Evolutionary conservation across 768 basidiomycete species (phyloP).

Genomic region (Leccinum broughii): DNA sequence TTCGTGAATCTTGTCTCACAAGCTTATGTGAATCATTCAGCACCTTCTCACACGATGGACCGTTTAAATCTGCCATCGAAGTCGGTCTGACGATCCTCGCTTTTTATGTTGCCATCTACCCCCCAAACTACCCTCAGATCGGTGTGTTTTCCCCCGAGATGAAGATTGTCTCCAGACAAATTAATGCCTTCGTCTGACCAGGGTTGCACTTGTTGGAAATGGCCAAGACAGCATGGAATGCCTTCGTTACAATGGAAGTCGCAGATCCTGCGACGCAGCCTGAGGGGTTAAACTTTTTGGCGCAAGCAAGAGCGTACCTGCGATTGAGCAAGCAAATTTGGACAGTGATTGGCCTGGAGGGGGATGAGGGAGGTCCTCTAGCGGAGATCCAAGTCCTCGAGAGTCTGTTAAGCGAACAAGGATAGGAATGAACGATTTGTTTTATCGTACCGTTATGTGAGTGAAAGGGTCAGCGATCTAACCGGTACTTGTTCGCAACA

Average conservation of each 20-base stretch:
- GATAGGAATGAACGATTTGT: not conserved
- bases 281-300: conserved; percentile 26
- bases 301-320: conserved; percentile 40
- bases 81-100: conserved; percentile 60
- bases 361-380: conserved; percentile 61
- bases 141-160: conserved; percentile 43
- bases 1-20: conserved; percentile 61
- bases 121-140: conserved; percentile 77
- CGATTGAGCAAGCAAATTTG: conserved; percentile 43
- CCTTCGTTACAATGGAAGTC: conserved; percentile 37
- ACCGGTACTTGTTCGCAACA: not conserved
- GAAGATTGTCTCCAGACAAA: not conserved
- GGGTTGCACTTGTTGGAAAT: conserved; percentile 77
- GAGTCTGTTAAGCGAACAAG: conserved; percentile 35
- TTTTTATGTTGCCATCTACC: conserved; percentile 70
- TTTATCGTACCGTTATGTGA: not conserved
- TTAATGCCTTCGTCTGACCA: conserved; percentile 26
- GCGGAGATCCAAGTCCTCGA: conserved; percentile 51
- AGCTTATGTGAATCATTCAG: conserved; percentile 64
- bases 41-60: conserved; percentile 65
- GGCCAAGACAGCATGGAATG: conserved; percentile 79
- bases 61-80: conserved; percentile 50
- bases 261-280: conserved; percentile 2
- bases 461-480: not conserved
- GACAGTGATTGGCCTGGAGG: conserved; percentile 56